Percentiles rank a stretch among this genome's conserved stretches.
Evolutionary conservation across 2,329 filamentous ascomycete species (phyloP).

Genomic region (Ophiocordyceps camponoti-floridani): DNA sequence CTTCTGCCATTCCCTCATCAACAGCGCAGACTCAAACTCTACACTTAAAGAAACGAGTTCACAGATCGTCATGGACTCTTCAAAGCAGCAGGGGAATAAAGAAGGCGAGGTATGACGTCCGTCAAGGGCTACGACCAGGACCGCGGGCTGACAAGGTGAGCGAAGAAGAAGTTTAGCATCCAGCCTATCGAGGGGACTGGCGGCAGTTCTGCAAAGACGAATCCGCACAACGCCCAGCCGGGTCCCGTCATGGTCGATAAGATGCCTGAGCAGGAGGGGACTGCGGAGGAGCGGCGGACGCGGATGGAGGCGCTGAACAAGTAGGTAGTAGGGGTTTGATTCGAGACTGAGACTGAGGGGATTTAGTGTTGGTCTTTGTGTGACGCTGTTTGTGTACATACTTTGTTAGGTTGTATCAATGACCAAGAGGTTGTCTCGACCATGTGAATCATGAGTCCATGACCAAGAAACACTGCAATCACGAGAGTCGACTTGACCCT

Average conservation of each 20-base stretch:
- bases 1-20: too few species aligned
- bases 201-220: slow-evolving; percentile 25
- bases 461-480: too few species aligned
- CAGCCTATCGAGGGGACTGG: slow-evolving; percentile 22
- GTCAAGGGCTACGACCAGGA: too few species aligned
- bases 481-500: too few species aligned
- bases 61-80: slow-evolving; percentile 5
- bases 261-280: slow-evolving; percentile 37
- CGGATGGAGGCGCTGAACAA: slow-evolving; percentile 52
- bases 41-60: too few species aligned
- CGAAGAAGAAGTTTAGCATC: slow-evolving; percentile 25
- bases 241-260: slow-evolving; percentile 38
- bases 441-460: too few species aligned
- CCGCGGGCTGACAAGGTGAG: slow-evolving; percentile 11
- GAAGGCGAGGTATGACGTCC: slow-evolving; percentile 4
- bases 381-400: not conserved
- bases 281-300: slow-evolving; percentile 49
- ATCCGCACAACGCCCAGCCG: slow-evolving; percentile 34
- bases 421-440: too few species aligned
- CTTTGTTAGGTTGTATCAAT: too few species aligned
- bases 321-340: not conserved
- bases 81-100: slow-evolving; percentile 6
- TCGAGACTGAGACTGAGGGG: not conserved
- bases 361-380: not conserved
- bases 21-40: too few species aligned